Base-by-base conservation (phyloP, 2,329 filamentous ascomycete species). In the Davidsoniella australis region DNA sequence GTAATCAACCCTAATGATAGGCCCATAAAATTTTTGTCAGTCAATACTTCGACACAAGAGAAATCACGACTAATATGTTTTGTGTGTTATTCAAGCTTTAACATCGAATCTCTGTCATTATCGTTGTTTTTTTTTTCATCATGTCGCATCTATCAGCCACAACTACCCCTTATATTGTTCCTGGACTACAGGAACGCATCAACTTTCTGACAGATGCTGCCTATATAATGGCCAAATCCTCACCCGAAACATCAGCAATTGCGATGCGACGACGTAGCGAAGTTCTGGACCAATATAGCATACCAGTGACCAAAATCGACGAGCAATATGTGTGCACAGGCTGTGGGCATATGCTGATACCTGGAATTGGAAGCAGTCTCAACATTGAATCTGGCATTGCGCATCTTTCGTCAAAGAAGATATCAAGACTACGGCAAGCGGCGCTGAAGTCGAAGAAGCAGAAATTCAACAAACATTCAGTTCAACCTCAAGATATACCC, bases 331-430 rank as follows among this genome's bases (percentile, higher is more conserved):
- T 69, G 20, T 82, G 79, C 60, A 67, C 64, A 45, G 68, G 69
- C 47, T 83, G 79, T 57, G 78, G 79, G 14, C 68, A 72, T 53
- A 75, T 81, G 38, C 68, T 78, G 63, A 63, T 78, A 3, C 63
- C 68, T 1, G 75, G 76, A 0, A 67, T 68, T 7, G 64, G 62
- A 2, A 68, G 29, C 16, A 20, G 53, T 58, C 1, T 52, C 47
- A 36, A 57, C 40, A 49, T 44, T 40, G 18, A 52, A 18, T 48
- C 52, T 17, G 52, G 50, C 18, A 41, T 48, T 14, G 23, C 14
- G 5, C 39, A 41, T 20, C 9, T 20, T 20, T 14, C 41, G 6
- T 7, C 14, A 14, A 24, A 24, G 18, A 42, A 42, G 8, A 24
- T 17, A 23, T 20, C 24, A 24, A 10, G 7, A 33, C 29, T 33